Base-by-base conservation (phyloP, 106 monocot genomes). In the Amphibolis antarctica region DNA sequence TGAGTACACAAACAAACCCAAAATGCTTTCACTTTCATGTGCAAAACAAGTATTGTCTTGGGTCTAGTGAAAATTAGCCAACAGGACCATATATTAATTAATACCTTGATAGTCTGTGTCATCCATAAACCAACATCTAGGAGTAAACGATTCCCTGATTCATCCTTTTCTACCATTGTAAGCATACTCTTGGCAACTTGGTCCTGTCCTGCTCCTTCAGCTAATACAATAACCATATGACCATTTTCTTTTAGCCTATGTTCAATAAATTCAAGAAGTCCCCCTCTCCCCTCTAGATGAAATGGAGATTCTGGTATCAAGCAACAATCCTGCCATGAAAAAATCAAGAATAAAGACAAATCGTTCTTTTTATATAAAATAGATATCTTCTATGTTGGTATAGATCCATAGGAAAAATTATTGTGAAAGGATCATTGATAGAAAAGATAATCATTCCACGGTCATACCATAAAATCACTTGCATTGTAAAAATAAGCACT, bases 201-300 rank as follows among this genome's bases (percentile, higher is more conserved):
- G 20, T 85, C 77, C 69, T 85, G 85, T 46, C 81, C 85, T 45
- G 85, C 85, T 53, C 85, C 85, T 71, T 85, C 85, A 42, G 85
- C 81, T 56, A 78, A 68, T 31, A 85, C 85, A 66, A 85, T 64
- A 63, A 85, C 81, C 75, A 85, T 75, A 47, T 85, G 85, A 1
- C 78, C 78, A 66, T 85, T 75, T 59, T 85, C 85, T 62, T 78
- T 85, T 27, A 85, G 55, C 36, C 85, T 60, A 56, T 73, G 80
- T 42, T 85, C 85, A 53, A 85, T 71, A 69, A 71, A 81, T 66
- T 81, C 78, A 44, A 74, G 67, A 12, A 85, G 69, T 31, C 81
- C 85, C 50, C 81, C 85, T 63, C 60, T 60, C 24, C 85, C 85
- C 71, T 81, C 85, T 23, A 85, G 64, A 66, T 85, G 75, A 63